phyloP scores from a whole-genome alignment of 192 early-diverging fungal genomes.

The Coemansia sp. region DNA sequence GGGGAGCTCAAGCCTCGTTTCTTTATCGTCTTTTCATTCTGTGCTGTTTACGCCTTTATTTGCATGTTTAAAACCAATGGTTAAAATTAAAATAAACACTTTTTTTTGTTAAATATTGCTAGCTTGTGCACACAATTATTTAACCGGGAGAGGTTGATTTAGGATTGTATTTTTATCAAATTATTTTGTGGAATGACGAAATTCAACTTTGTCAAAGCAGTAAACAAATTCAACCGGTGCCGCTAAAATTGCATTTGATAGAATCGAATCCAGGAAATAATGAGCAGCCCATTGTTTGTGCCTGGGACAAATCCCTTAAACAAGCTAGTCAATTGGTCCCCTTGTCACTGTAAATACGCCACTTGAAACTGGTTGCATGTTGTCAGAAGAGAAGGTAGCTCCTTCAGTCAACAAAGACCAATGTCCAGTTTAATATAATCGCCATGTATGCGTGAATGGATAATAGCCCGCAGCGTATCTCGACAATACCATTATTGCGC shows the following conservation, averaged over 20 bases:
- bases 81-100: not conserved
- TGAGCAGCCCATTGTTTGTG: not conserved
- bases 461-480: not conserved
- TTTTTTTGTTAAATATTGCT: not conserved
- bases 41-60: not conserved
- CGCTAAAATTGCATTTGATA: not conserved
- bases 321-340: not conserved
- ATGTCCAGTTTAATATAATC: not conserved
- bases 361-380: not conserved
- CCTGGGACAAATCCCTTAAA: not conserved
- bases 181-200: not conserved
- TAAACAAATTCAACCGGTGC: constrained; percentile 2
- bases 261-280: not conserved
- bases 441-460: not conserved
- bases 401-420: not conserved
- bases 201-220: not conserved
- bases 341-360: not conserved
- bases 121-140: not conserved
- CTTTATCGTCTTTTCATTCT: not conserved
- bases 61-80: not conserved
- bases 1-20: not conserved
- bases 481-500: not conserved
- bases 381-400: not conserved
- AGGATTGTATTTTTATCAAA: not conserved
- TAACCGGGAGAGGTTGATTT: not conserved